Conservation (phyloP, 148 eudicot species). For the Rhododendron vialii region DNA sequence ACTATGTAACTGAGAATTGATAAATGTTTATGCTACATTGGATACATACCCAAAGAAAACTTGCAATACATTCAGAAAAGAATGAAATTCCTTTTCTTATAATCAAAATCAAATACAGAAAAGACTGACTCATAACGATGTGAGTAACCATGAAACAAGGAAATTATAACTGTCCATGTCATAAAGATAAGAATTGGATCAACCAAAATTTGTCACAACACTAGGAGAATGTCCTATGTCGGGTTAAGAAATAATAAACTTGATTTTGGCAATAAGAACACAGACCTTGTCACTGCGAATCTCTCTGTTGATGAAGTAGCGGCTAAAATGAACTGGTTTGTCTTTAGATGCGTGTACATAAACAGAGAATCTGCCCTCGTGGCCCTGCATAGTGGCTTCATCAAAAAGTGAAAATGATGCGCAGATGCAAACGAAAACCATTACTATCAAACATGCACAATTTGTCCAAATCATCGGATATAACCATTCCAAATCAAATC, state of each 20-base stretch:
- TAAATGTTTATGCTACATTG: background rate
- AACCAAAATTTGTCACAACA: background rate
- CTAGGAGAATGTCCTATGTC: background rate
- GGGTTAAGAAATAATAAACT: background rate
- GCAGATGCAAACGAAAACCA: background rate
- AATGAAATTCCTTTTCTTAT: background rate
- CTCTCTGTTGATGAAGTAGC: slow-evolving; percentile 46
- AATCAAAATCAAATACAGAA: background rate
- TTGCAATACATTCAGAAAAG: background rate
- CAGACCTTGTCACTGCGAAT: slow-evolving; percentile 69
- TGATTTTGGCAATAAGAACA: background rate
- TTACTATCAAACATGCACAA: background rate
- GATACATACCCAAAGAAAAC: background rate
- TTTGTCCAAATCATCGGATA: background rate
- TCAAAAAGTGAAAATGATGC: background rate
- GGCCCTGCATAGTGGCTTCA: slow-evolving; percentile 34
- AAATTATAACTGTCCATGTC: background rate
- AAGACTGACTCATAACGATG: background rate
- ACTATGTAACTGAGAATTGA: background rate
- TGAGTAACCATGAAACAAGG: background rate
- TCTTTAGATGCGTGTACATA: slow-evolving; percentile 65
- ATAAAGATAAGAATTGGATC: background rate
- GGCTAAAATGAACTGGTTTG: slow-evolving; percentile 52
- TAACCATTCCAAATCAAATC: background rate
- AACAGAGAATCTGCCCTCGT: slow-evolving; percentile 66